Base-by-base conservation (phyloP, 192 early-diverging fungal genomes). In the Pilobolus umbonatus region DNA sequence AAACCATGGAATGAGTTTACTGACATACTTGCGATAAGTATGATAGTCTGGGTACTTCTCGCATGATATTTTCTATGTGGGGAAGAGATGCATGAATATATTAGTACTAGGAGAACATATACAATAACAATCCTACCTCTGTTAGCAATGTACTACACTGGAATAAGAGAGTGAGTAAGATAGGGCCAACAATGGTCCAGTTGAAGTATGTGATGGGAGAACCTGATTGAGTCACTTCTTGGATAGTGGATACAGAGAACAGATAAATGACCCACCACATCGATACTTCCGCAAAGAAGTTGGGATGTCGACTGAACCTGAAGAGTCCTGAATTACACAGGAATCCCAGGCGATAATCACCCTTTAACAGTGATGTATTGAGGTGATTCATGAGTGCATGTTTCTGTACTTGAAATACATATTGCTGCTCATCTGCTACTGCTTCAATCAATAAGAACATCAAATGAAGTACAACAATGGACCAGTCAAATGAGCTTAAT, bases 361-460 rank as follows among this genome's bases (percentile, higher is more conserved):
- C 75, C 4, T 35, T 63, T 14, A 76, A 54, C 6, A 34, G 36
- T 19, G 60, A 55, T 19, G 61, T 65, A 9, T 54, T 40, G 17
- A 47, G 12, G 38, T 57, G 38, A 14, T 65, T 53, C 22, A 75
- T 69, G 24, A 75, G 30, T 47, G 80, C 83, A 24, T 60, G 44
- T 56, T 78, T 76, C 51, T 77, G 71, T 14, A 60, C 74, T 61
- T 88, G 85, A 70, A 90, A 93, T 3, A 45, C 57, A 70, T 77
- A 94, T 64, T 94, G 90, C 56, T 97, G 92, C 26, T 88, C 31
- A 67, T 97, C 94, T 0, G 92, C 90, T 2, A 83, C 49, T 0
- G 74, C 75, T 68, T 97, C 93, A 26, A 69, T 39, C 0, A 48
- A 35, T n/a, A 93, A 65, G 12, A 82, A 57, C 6, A 62, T 46